Evolutionary conservation across 2,329 filamentous ascomycete genomes (phyloP), one percentile per base, ranked within the genome.

Genomic region (Ambrosiella beaveri): DNA sequence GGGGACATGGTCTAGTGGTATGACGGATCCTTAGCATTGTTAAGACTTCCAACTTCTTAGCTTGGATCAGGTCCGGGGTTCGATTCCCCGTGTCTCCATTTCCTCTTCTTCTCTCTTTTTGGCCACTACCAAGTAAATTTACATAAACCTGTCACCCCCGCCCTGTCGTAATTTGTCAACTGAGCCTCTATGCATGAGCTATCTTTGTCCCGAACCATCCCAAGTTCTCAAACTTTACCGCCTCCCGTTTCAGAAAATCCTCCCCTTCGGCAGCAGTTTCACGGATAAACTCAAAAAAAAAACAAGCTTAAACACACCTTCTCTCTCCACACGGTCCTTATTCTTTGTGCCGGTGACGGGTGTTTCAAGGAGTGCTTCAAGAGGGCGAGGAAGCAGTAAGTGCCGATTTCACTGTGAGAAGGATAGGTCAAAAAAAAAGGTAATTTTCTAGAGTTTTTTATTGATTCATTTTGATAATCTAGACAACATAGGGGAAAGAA

Each of bases 41-140:
- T 39, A 47, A 19, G 56, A 36, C 52, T 35, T 40, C 13, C 11
- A 36, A 13, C 47, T 56, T 53, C 37, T 17, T 2, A 7, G 9
- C 9, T 36, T 58, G 57, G 57, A 58, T 58, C 57, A 58, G 57
- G 57, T 58, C 57, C 57, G 57, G 57, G 57, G 57, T 58, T 58
- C 57, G 57, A 58, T 59, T 59, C 54, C 54, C 58, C 41, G 41
- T 56, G 52, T 59, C 44, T 55, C 51, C 51, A 47, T 13, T 41
- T 47, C 41, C 37, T 55, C 37, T 9, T 27, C 7, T 44, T 12
- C 40, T 41, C 11, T 41, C 40, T 12, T 12, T 41, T n/a, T 11
- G 40, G 3, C 40, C 4, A 41, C n/a, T 3, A 41, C 3, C 40
- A 41, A 3, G 11, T 11, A 41, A 15, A 19, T 17, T 47, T 17